phyloP scores from a whole-genome alignment of 2,329 filamentous ascomycete genomes.

The Xylaria sp. region DNA sequence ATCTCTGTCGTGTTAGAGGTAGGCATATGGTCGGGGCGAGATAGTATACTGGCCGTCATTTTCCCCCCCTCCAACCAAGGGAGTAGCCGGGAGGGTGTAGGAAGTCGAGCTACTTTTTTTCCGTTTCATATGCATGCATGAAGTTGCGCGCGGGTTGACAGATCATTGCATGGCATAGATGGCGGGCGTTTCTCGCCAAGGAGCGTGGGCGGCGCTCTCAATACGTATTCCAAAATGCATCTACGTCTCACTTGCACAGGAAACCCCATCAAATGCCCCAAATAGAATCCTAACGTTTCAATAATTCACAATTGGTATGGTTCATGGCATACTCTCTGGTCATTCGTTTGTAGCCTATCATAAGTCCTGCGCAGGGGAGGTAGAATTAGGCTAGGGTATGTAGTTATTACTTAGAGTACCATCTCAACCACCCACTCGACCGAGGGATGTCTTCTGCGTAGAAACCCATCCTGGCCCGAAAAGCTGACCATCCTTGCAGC shows the following conservation, averaged over 20 bases:
- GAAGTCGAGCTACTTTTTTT: constrained; percentile 27
- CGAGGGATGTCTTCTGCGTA: neutral
- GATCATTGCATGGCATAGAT: constrained; percentile 38
- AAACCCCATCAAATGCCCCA: constrained; percentile 21
- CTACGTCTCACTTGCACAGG: constrained; percentile 24
- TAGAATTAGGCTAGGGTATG: neutral
- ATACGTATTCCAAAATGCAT: constrained; percentile 34
- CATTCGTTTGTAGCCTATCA: neutral
- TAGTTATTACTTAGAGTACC: neutral
- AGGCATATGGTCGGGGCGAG: constrained; percentile 26
- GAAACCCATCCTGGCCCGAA: constrained; percentile 1
- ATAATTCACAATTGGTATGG: neutral
- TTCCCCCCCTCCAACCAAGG: neutral
- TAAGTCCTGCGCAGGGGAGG: neutral
- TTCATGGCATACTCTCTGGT: constrained; percentile 2
- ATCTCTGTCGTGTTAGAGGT: constrained; percentile 24
- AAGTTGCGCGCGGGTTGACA: constrained; percentile 32
- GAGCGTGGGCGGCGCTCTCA: constrained; percentile 30
- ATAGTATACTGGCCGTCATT: constrained; percentile 22
- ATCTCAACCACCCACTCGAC: constrained; percentile 11
- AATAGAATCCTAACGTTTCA: constrained; percentile 25
- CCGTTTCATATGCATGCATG: constrained; percentile 33
- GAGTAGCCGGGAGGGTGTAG: constrained; percentile 5
- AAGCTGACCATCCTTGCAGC: constrained; percentile 13
- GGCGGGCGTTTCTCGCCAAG: constrained; percentile 29